Conservation (phyloP, 345 rosid species). For the Barbarea vulgaris region DNA sequence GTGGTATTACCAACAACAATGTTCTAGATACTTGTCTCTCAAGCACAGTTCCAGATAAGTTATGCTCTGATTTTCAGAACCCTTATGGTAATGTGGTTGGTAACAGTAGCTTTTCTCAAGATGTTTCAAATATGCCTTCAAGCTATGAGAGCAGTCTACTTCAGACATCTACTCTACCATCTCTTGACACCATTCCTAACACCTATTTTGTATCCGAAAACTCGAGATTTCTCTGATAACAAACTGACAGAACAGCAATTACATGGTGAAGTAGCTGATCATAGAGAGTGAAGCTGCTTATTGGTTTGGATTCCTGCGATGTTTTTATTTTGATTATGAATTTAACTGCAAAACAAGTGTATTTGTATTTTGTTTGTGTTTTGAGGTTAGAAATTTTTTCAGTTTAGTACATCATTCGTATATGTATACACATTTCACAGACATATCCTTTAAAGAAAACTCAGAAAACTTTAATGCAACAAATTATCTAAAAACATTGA, state of each 20-base stretch:
- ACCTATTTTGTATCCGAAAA: neutral
- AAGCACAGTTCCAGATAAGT: no score
- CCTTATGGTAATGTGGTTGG: no score
- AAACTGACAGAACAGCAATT: neutral
- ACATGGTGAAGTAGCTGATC: neutral
- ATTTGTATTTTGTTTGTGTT: neutral
- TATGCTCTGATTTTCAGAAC: no score
- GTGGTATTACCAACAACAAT: no score
- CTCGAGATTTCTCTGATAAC: neutral
- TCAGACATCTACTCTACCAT: no score
- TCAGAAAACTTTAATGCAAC: no score
- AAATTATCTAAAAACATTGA: no score
- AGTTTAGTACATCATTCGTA: neutral
- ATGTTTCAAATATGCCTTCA: neutral
- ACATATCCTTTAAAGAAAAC: neutral
- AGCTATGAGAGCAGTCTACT: conserved; percentile 15
- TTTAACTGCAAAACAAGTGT: neutral
- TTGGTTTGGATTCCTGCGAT: neutral
- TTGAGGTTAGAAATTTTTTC: neutral
- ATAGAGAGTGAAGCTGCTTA: neutral
- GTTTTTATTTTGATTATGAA: neutral
- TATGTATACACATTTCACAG: no score
- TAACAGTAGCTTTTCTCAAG: no score
- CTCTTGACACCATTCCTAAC: neutral
- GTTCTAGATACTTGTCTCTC: no score